Evolutionary conservation across 768 basidiomycete species (phyloP).

Genomic region (Mycena venus): DNA sequence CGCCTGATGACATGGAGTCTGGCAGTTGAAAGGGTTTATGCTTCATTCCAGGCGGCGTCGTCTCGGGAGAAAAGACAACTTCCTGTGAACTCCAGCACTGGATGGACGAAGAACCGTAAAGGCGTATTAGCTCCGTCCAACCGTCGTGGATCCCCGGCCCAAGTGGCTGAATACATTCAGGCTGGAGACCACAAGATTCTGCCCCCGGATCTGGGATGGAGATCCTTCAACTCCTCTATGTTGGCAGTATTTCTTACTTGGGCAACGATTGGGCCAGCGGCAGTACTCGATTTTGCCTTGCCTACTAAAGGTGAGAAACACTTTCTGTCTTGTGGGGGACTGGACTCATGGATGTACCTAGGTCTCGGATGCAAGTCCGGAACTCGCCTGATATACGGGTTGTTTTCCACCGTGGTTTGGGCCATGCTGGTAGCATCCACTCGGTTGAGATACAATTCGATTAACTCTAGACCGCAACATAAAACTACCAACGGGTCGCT

Average conservation of each 20-base stretch:
- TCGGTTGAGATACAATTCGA: background rate
- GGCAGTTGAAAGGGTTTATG: background rate
- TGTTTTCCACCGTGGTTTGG: background rate
- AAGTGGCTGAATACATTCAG: background rate
- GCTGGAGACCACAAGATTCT: background rate
- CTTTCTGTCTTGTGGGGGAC: background rate
- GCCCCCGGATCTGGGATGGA: background rate
- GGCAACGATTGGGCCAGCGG: background rate
- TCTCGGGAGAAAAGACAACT: background rate
- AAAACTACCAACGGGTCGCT: background rate
- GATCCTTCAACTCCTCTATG: background rate
- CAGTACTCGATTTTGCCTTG: background rate
- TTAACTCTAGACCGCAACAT: background rate
- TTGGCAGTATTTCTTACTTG: background rate
- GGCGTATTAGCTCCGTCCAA: background rate
- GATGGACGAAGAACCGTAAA: background rate
- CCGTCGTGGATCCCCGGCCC: background rate
- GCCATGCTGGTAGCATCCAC: background rate
- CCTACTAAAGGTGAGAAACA: background rate
- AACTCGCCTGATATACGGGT: background rate
- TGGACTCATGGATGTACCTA: background rate
- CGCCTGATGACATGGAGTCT: background rate
- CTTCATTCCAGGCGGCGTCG: background rate
- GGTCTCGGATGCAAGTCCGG: background rate
- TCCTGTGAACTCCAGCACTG: background rate